Conservation (phyloP, 73 alveolate species). For the Tetrahymena borealis region DNA sequence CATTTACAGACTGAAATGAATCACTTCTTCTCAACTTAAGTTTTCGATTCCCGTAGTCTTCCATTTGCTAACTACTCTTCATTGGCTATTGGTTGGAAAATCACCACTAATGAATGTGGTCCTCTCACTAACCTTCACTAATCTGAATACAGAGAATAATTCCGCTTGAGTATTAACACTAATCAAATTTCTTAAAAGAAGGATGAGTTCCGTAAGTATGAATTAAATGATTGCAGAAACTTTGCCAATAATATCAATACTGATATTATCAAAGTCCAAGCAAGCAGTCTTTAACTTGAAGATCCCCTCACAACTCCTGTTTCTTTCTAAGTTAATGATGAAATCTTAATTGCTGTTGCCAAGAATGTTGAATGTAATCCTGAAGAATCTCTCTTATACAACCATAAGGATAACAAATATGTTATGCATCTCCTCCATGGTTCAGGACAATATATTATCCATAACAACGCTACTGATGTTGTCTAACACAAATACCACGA, state of each 20-base stretch:
- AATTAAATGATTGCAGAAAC: not conserved
- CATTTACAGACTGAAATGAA: not conserved
- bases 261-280: not conserved
- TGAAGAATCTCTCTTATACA: not conserved
- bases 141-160: not conserved
- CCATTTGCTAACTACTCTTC: not conserved
- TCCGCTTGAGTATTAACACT: not conserved
- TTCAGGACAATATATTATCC: not conserved
- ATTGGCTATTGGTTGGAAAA: not conserved
- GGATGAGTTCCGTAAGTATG: not conserved
- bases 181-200: not conserved
- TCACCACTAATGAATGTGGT: not conserved
- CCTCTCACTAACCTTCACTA: not conserved
- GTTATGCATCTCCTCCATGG: not conserved
- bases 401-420: not conserved
- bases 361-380: not conserved
- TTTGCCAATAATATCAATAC: not conserved
- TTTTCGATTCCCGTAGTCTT: slow-evolving; percentile 1
- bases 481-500: not conserved
- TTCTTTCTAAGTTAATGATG: not conserved
- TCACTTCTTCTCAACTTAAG: not conserved
- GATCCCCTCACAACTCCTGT: not conserved
- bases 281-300: not conserved
- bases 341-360: not conserved
- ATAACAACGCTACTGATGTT: not conserved